These are phyloP conservation scores for Dryadomyces quercus-mongolicae DNA, from an alignment of 2,329 filamentous ascomycete species.

Conservation along the genomic window DNA sequence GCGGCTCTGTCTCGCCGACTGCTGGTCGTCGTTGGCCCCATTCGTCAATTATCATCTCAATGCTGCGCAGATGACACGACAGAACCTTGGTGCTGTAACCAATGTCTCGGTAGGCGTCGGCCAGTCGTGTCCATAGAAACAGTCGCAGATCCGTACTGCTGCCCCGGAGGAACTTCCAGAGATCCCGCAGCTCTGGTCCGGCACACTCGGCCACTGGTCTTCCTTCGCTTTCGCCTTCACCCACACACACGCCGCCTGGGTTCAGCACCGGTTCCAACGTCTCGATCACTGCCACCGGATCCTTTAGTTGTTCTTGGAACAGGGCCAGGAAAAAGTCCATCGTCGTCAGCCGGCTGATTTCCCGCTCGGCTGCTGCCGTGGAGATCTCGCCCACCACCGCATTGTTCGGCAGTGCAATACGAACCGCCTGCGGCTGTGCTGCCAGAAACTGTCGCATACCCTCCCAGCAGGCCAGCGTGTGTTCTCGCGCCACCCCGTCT, in stretches of 20 bases:
- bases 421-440: conserved; percentile 19
- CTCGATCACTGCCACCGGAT: conserved; percentile 78
- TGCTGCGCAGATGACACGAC: conserved; percentile 73
- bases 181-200: conserved; percentile 53
- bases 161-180: conserved; percentile 73
- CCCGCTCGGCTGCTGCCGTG: conserved; percentile 68
- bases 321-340: conserved; percentile 93
- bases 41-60: conserved; percentile 65
- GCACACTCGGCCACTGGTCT: conserved; percentile 37
- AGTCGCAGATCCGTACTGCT: conserved; percentile 74
- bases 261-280: conserved; percentile 87
- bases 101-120: conserved; percentile 77
- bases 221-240: conserved; percentile 11
- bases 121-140: conserved; percentile 83
- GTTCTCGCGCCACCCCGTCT: conserved; percentile 35
- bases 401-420: conserved; percentile 67
- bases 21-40: conserved; percentile 37
- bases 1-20: conserved; percentile 33
- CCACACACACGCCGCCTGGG: conserved; percentile 41
- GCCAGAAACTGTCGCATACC: conserved; percentile 40
- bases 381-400: conserved; percentile 81
- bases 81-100: conserved; percentile 79
- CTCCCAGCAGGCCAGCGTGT: conserved; percentile 46
- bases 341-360: conserved; percentile 84
- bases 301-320: conserved; percentile 70